Evolutionary conservation across 2,329 filamentous ascomycete genomes (phyloP).

Genomic region (Aspergillus proliferans): DNA sequence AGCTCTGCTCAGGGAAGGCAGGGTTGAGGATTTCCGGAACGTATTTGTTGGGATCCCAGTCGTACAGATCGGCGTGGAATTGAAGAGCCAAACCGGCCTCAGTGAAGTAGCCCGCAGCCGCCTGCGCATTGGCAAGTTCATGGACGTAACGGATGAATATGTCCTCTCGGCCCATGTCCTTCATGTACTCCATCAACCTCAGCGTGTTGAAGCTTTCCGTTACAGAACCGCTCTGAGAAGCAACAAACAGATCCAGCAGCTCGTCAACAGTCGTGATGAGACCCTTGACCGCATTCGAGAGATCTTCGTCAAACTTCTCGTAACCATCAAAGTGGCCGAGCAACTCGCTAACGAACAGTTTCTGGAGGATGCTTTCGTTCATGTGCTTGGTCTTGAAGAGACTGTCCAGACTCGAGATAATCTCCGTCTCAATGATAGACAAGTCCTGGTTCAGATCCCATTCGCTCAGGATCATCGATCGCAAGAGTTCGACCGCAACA

Average conservation of each 20-base stretch:
- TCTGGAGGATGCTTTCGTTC: constrained; percentile 84
- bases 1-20: constrained; percentile 71
- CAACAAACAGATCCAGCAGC: constrained; percentile 81
- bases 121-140: constrained; percentile 74
- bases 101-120: constrained; percentile 67
- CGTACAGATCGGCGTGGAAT: constrained; percentile 85
- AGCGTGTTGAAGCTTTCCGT: constrained; percentile 85
- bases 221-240: constrained; percentile 68
- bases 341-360: constrained; percentile 83
- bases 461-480: constrained; percentile 97
- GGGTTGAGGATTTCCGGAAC: constrained; percentile 66
- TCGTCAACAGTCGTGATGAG: constrained; percentile 83
- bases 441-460: constrained; percentile 94
- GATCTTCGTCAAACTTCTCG: constrained; percentile 60
- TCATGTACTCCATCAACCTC: constrained; percentile 89
- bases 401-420: constrained; percentile 86
- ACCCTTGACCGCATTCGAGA: constrained; percentile 70
- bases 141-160: constrained; percentile 96
- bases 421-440: constrained; percentile 85
- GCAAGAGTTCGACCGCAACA: constrained; percentile 86
- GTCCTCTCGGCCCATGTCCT: constrained; percentile 94
- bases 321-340: constrained; percentile 72
- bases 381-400: constrained; percentile 85
- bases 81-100: constrained; percentile 85
- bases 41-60: constrained; percentile 71